phyloP scores from a whole-genome alignment of 1,139 yeast species.

The Pichia terricola region DNA sequence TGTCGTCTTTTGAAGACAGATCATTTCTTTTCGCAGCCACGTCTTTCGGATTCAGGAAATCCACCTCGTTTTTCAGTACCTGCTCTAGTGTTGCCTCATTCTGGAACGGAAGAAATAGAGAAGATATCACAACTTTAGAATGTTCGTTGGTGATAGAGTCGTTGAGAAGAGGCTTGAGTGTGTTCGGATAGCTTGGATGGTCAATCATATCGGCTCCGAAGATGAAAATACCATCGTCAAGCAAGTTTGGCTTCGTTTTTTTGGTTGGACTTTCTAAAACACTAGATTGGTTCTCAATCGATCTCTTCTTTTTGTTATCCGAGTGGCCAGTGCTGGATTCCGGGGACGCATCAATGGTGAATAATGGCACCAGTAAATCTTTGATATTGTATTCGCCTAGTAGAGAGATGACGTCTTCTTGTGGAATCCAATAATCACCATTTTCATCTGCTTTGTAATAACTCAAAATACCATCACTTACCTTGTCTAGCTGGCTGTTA shows the following conservation, averaged over 20 bases:
- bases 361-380: constrained; percentile 53
- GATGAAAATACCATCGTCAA: too few relatives aligned
- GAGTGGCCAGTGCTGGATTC: too few relatives aligned
- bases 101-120: constrained; percentile 40
- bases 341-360: constrained; percentile 18
- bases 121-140: constrained; percentile 48
- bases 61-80: constrained; percentile 2
- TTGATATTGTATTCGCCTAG: constrained; percentile 57
- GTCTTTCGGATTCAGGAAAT: neutral
- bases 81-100: constrained; percentile 19
- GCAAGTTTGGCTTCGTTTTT: too few relatives aligned
- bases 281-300: neutral
- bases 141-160: constrained; percentile 26
- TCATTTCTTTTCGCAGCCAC: neutral
- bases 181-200: constrained; percentile 37
- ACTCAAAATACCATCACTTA: neutral
- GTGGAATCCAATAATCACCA: constrained; percentile 54
- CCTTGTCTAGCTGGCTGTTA: neutral
- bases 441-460: constrained; percentile 1
- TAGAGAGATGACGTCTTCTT: constrained; percentile 49
- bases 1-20: neutral
- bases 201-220: too few relatives aligned
- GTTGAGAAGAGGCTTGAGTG: constrained; percentile 42
- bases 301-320: neutral
- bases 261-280: constrained; percentile 11